A percentile compares a stretch with the other conserved stretches of the same genome.
Evolutionary conservation across 2,329 filamentous ascomycete genomes (phyloP).

Genomic region (Colletotrichum cordylinicola): DNA sequence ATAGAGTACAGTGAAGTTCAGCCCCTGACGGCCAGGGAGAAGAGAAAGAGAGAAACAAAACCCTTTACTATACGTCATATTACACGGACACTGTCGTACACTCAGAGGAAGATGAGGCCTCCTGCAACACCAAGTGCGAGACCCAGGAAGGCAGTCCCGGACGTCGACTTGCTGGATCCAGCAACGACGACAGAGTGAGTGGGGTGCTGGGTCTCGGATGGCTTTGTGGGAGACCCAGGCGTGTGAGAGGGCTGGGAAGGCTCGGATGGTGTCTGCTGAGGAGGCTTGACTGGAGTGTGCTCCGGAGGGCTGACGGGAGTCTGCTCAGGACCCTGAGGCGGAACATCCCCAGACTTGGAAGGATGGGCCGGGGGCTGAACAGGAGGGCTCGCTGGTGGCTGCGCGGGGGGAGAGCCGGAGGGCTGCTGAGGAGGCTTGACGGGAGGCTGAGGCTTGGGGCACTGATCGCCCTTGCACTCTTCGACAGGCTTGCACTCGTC

Average conservation of each 20-base stretch:
- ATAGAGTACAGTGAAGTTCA: background rate
- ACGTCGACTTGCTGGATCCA: background rate
- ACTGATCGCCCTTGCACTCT: conserved; percentile 32
- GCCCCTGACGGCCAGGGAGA: background rate
- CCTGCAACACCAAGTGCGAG: background rate
- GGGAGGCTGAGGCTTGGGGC: conserved; percentile 29
- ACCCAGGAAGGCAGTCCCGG: background rate
- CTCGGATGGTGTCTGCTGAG: background rate
- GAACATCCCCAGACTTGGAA: background rate
- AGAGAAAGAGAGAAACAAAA: background rate
- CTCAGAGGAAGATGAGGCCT: background rate
- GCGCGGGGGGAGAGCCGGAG: background rate
- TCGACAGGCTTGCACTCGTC: conserved; percentile 33
- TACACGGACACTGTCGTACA: background rate
- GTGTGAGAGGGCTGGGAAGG: background rate
- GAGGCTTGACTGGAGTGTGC: background rate
- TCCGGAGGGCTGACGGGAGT: background rate
- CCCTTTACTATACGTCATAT: background rate
- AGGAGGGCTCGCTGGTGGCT: background rate
- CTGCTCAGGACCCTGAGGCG: background rate
- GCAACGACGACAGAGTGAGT: background rate
- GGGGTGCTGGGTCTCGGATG: background rate
- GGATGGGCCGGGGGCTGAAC: background rate
- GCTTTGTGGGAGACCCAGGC: background rate
- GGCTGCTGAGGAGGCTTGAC: background rate